A percentile compares a stretch with the other conserved stretches of the same genome.
Conservation (phyloP, 2,329 filamentous ascomycete genomes). For the Ciborinia camelliae region DNA sequence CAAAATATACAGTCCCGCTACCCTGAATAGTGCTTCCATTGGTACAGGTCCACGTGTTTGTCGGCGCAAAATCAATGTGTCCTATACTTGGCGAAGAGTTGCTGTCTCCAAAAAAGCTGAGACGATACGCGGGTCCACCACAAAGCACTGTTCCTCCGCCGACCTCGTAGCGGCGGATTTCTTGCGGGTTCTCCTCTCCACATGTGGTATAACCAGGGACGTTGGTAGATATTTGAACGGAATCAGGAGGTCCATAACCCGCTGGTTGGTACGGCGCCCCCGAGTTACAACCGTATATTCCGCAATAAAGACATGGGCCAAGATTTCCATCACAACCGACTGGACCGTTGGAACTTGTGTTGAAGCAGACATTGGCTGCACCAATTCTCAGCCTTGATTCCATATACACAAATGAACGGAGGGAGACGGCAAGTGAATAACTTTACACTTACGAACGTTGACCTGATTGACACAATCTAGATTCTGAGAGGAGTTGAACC, state of each 20-base stretch:
- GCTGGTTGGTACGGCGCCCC: background rate
- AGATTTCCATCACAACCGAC: background rate
- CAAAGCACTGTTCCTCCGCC: background rate
- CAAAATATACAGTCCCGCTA: background rate
- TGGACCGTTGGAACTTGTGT: background rate
- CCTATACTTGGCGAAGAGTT: background rate
- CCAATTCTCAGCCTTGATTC: background rate
- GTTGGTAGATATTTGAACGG: background rate
- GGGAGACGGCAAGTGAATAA: background rate
- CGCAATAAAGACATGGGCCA: background rate
- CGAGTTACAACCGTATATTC: background rate
- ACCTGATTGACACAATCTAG: background rate
- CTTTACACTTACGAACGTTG: background rate
- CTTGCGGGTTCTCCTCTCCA: background rate
- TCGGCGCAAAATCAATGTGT: background rate
- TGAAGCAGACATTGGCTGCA: background rate
- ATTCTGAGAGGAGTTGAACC: constrained; percentile 7
- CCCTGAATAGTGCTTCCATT: background rate
- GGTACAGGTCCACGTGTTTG: background rate
- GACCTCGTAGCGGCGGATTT: background rate
- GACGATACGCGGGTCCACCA: background rate
- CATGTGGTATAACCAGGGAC: background rate
- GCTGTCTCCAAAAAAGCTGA: background rate
- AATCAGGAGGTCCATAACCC: background rate
- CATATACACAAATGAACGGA: background rate